Evolutionary conservation across 1,139 yeast genomes (phyloP).

Genomic region (Magnusiomyces suaveolens): DNA sequence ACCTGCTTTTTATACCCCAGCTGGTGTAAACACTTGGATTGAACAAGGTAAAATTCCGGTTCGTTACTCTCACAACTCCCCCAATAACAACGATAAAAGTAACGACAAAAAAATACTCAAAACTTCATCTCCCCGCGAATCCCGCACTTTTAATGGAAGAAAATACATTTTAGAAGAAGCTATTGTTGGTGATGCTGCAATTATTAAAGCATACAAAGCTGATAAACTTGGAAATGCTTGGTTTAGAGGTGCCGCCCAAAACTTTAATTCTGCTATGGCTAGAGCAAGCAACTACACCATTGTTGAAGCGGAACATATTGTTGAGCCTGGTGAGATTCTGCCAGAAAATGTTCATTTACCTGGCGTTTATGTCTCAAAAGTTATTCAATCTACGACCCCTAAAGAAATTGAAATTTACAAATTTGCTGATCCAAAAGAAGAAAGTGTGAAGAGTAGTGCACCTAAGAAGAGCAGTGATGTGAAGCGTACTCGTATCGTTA

Average conservation of each 20-base stretch:
- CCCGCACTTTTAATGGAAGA: slow-evolving; percentile 37
- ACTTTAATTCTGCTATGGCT: slow-evolving; percentile 41
- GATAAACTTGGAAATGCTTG: slow-evolving; percentile 42
- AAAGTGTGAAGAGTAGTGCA: slow-evolving; percentile 6
- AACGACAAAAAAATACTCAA: slow-evolving; percentile 26
- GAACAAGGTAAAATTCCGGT: slow-evolving; percentile 43
- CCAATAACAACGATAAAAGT: slow-evolving; percentile 26
- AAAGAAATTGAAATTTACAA: slow-evolving; percentile 38
- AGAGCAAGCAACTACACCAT: slow-evolving; percentile 40
- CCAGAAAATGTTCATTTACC: slow-evolving; percentile 44
- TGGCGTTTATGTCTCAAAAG: slow-evolving; percentile 37
- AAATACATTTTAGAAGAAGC: slow-evolving; percentile 39
- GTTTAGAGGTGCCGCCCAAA: slow-evolving; percentile 41
- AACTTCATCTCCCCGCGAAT: slow-evolving; percentile 36
- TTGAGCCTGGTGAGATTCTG: slow-evolving; percentile 39
- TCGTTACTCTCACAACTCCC: slow-evolving; percentile 24
- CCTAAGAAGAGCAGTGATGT: slow-evolving; percentile 16
- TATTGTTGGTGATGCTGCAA: slow-evolving; percentile 40
- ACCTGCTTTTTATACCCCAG: slow-evolving; percentile 43
- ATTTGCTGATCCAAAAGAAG: slow-evolving; percentile 12
- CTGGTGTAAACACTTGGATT: slow-evolving; percentile 46
- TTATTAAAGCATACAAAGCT: slow-evolving; percentile 41
- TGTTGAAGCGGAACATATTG: slow-evolving; percentile 46
- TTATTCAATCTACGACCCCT: slow-evolving; percentile 37
- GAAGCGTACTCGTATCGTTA: slow-evolving; percentile 34